Evolutionary conservation across 1,139 yeast genomes (phyloP).

Genomic region (Schizosaccharomyces versatilis): DNA sequence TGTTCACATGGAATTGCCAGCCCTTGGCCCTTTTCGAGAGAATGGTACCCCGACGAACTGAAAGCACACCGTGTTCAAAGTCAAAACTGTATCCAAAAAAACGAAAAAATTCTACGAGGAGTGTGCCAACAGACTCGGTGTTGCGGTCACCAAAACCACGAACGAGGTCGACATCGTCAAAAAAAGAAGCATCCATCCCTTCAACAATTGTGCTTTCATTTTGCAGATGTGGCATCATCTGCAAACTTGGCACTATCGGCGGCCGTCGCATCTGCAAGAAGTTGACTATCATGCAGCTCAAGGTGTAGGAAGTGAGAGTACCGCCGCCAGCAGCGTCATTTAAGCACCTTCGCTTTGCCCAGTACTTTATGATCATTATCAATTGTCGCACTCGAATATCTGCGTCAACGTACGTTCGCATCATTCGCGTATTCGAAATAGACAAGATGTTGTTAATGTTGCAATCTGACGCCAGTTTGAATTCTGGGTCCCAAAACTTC

Average conservation of each 20-base stretch:
- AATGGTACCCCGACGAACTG: constrained; percentile 14
- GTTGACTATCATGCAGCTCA: constrained; percentile 15
- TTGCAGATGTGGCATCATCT: not conserved
- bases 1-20: constrained; percentile 14
- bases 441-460: constrained; percentile 16
- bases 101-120: constrained; percentile 14
- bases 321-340: constrained; percentile 16
- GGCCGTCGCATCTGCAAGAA: constrained; percentile 14
- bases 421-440: constrained; percentile 14
- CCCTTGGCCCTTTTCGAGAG: constrained; percentile 14
- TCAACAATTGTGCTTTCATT: not conserved
- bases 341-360: constrained; percentile 15
- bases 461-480: constrained; percentile 15
- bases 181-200: constrained; percentile 12
- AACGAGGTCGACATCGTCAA: constrained; percentile 13
- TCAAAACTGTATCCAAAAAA: constrained; percentile 15
- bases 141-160: constrained; percentile 13
- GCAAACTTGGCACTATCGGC: constrained; percentile 13
- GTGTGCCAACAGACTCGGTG: constrained; percentile 13
- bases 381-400: constrained; percentile 15
- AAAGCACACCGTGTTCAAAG: constrained; percentile 13
- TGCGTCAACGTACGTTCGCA: constrained; percentile 14
- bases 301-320: constrained; percentile 15
- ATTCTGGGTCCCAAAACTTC: constrained; percentile 15
- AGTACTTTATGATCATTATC: constrained; percentile 15